Conservation (phyloP, 202 grass and related monocot genomes). For the Panicum virgatum region DNA sequence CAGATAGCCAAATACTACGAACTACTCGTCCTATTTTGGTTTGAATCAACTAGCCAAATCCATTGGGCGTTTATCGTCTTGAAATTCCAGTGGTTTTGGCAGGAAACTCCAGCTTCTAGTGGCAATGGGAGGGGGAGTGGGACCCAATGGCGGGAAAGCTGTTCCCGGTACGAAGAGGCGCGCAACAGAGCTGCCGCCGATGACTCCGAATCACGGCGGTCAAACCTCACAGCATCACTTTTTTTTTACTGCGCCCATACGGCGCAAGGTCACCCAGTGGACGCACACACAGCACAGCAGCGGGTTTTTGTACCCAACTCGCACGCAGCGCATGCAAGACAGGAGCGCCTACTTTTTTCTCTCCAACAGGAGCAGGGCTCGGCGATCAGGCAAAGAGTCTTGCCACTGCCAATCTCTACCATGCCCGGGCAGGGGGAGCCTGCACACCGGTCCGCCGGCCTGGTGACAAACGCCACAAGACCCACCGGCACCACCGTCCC, state of each 20-base stretch:
- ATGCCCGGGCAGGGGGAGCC: slow-evolving; percentile 23
- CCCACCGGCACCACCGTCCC: not conserved
- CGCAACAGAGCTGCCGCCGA: not conserved
- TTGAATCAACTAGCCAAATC: too few species aligned
- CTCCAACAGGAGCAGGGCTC: not conserved
- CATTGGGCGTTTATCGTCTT: not conserved
- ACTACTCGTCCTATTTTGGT: not conserved
- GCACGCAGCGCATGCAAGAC: too few species aligned
- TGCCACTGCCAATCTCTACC: not conserved
- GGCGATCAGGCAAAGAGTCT: too few species aligned
- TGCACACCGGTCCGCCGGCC: slow-evolving; percentile 3
- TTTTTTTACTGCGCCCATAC: not conserved
- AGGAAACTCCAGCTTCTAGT: not conserved
- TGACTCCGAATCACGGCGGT: too few species aligned
- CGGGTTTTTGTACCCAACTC: not conserved
- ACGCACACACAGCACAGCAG: not conserved
- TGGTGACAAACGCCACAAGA: slow-evolving; percentile 14
- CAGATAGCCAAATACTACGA: not conserved
- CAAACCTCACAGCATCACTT: not conserved
- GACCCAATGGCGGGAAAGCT: not conserved
- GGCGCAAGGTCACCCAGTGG: too few species aligned
- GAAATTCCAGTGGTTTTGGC: not conserved
- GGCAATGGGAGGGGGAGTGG: too few species aligned
- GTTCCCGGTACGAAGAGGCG: too few species aligned
- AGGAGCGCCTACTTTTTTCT: too few species aligned